Evolutionary conservation across 257 asterid species (phyloP).

Genomic region (Pogostemon cablin): DNA sequence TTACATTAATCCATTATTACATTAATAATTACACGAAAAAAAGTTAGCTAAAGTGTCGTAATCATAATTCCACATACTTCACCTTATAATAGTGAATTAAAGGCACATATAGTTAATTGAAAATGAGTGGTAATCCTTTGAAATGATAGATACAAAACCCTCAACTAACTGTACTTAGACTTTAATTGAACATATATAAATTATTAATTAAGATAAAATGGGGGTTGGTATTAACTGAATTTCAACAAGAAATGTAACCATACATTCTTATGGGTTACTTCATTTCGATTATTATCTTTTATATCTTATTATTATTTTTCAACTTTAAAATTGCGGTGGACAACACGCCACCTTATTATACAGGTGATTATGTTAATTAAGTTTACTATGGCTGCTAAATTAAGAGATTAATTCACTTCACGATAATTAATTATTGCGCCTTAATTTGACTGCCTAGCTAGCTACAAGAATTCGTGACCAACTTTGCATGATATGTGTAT

Average conservation of each 20-base stretch:
- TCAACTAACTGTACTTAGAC: constrained; percentile 62
- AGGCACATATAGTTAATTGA: constrained; percentile 40
- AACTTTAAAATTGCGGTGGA: neutral
- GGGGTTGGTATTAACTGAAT: constrained; percentile 57
- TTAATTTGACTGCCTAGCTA: constrained; percentile 16
- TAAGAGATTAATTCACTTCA: constrained; percentile 25
- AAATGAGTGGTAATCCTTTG: constrained; percentile 56
- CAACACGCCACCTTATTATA: constrained; percentile 48
- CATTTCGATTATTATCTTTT: constrained; percentile 33
- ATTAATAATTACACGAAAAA: constrained; percentile 27
- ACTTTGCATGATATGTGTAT: too few species aligned
- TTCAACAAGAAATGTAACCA: constrained; percentile 49
- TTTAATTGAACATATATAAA: constrained; percentile 18
- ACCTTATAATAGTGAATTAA: constrained; percentile 44
- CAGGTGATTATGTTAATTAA: constrained; percentile 22
- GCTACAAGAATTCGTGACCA: neutral
- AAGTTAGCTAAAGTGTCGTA: constrained; percentile 58
- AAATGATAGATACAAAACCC: constrained; percentile 47
- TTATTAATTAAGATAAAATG: constrained; percentile 33
- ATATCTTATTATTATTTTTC: neutral
- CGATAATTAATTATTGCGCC: neutral
- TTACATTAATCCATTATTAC: neutral
- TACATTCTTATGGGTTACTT: constrained; percentile 57
- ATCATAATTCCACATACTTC: constrained; percentile 51
- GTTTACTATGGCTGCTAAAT: constrained; percentile 27